Base-by-base conservation (phyloP, 1,284 basidiomycete species). In the Leccinum pallidistipes region DNA sequence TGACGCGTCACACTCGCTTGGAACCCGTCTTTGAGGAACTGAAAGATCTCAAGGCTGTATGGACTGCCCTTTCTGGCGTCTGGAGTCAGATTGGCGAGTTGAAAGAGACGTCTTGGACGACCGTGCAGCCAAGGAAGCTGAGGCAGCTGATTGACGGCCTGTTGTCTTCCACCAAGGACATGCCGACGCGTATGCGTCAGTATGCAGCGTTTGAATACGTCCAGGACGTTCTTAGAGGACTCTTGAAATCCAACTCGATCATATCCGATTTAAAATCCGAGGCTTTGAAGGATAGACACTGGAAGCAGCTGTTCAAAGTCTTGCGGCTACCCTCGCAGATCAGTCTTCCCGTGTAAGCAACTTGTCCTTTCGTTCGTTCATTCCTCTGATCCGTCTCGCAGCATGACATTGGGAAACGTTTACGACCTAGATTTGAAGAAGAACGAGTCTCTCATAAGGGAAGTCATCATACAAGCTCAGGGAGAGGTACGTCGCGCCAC, bases 151-250 rank as follows among this genome's bases (percentile, higher is more conserved):
- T 99, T 61, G 97, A 99, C 70, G 87, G 83, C 3, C 81, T 99
- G 58, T 77, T 99, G 57, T 83, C 85, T 29, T 95, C 94, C 34
- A 98, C 96, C 18, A 95, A 96, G 77, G 97, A 98, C 57, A 97
- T 99, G 96, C 97, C 97, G 0, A 97, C 94, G 55, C 86, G 96
- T 60, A 99, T 99, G 97, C 87, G 97, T 62, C 97, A 99, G 75
- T 99, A 99, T 74, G 94, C 95, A 9, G 97, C 97, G 0, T 99
- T 98, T 72, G 97, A 99, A 80, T 97, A 94, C 73, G 95, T 99
- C 3, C 97, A 98, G 72, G 97, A 99, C 55, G 84, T 90, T 18
- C 82, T 99, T 61, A 86, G 91, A 55, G 86, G 87, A 6, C 81
- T 97, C 38, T 83, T 98, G 68, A 98, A 98, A 80, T 90, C 92